A percentile compares a stretch with the other conserved stretches of the same genome.
Conservation (phyloP, 306 rosid genomes). For the Vicia faba region DNA sequence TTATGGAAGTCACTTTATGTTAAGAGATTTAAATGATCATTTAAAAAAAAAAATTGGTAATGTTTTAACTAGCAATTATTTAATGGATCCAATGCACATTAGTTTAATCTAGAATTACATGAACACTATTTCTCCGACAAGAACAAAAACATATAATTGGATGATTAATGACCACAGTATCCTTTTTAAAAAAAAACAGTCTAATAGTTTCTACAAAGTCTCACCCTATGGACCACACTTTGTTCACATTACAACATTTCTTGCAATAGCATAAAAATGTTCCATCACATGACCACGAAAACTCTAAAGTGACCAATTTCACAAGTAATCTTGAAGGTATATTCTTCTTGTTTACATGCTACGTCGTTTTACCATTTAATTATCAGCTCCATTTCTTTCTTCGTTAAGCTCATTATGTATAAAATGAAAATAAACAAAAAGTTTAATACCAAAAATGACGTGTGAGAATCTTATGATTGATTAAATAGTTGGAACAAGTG, state of each 20-base stretch:
- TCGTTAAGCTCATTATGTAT: too few species aligned
- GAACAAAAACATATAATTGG: constrained; percentile 31
- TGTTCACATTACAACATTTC: constrained; percentile 34
- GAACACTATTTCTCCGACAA: constrained; percentile 32
- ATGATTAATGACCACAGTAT: constrained; percentile 13
- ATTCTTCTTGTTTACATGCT: constrained; percentile 5
- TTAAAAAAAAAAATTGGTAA: too few species aligned
- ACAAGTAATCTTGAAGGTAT: constrained; percentile 44
- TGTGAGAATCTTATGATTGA: constrained; percentile 16
- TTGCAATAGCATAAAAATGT: constrained; percentile 49
- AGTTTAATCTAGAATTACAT: background rate
- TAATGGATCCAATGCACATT: too few species aligned
- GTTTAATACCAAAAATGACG: background rate
- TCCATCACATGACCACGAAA: constrained; percentile 43
- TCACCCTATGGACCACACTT: constrained; percentile 42
- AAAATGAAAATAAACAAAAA: too few species aligned
- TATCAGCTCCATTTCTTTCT: background rate
- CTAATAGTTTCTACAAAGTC: constrained; percentile 40
- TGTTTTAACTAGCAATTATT: too few species aligned
- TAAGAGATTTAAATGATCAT: too few species aligned
- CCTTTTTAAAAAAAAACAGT: constrained; percentile 37
- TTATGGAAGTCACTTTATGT: too few species aligned
- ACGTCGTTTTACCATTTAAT: constrained; percentile 26
- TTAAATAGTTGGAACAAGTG: constrained; percentile 10
- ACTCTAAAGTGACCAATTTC: constrained; percentile 44